Conservation (phyloP, 768 basidiomycete genomes). For the Phallus indusiatus region DNA sequence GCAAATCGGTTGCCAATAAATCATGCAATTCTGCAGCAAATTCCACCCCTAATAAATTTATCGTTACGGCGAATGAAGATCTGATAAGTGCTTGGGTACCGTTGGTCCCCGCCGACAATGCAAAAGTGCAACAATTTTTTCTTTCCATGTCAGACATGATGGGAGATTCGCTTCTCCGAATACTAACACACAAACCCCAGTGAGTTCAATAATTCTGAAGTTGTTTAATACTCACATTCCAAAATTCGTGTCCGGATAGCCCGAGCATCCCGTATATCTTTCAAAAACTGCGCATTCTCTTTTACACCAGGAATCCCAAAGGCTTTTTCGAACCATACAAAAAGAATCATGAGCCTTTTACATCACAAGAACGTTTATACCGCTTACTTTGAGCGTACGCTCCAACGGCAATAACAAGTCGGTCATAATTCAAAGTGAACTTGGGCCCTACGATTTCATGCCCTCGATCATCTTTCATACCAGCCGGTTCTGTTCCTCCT, state of each 20-base stretch:
- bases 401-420: conserved; percentile 76
- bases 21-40: conserved; percentile 80
- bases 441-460: conserved; percentile 16
- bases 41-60: conserved; percentile 49
- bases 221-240: conserved; percentile 40
- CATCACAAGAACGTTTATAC: neutral
- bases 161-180: conserved; percentile 82
- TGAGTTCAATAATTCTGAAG: conserved; percentile 9
- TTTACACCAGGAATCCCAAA: conserved; percentile 71
- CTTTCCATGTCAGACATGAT: conserved; percentile 66
- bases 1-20: conserved; percentile 58
- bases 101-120: conserved; percentile 60
- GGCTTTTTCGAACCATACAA: conserved; percentile 27
- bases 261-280: conserved; percentile 69
- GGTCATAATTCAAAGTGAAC: conserved; percentile 65
- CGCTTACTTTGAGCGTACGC: conserved; percentile 73
- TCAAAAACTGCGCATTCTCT: conserved; percentile 73
- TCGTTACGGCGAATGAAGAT: conserved; percentile 5
- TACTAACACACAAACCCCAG: conserved; percentile 34
- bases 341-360: conserved; percentile 5
- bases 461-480: neutral
- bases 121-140: conserved; percentile 76
- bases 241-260: conserved; percentile 61
- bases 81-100: conserved; percentile 8
- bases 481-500: neutral